A percentile compares a stretch with the other conserved stretches of the same genome.
These are phyloP conservation scores for Macaranga tanarius DNA, from an alignment of 441 rosid species.

Conservation along the genomic window DNA sequence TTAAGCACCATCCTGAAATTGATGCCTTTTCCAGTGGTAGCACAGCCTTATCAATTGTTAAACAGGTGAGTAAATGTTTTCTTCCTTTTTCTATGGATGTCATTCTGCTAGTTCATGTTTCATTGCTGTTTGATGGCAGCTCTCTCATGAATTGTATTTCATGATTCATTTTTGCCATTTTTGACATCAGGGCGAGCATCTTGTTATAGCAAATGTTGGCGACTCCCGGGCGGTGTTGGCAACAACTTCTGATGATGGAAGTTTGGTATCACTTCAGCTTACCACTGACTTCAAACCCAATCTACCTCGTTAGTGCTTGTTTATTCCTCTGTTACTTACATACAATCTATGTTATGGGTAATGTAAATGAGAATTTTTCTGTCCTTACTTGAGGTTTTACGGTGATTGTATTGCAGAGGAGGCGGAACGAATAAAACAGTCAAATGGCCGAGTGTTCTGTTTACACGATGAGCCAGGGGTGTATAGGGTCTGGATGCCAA, in stretches of 20 bases:
- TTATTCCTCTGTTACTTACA: not conserved
- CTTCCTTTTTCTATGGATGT: not conserved
- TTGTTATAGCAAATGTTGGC: slow-evolving; percentile 74
- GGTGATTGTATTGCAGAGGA: slow-evolving; percentile 52
- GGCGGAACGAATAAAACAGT: slow-evolving; percentile 68
- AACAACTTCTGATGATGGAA: slow-evolving; percentile 53
- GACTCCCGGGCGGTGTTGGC: slow-evolving; percentile 90
- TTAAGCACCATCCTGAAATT: slow-evolving; percentile 53
- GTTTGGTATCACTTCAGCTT: slow-evolving; percentile 68
- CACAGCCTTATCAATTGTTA: slow-evolving; percentile 68
- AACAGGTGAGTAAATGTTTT: slow-evolving; percentile 46
- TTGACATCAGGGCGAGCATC: slow-evolving; percentile 48
- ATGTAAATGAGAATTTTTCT: not conserved
- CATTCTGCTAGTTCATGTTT: not conserved
- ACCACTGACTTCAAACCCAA: slow-evolving; percentile 81
- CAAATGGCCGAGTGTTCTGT: slow-evolving; percentile 64
- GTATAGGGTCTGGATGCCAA: slow-evolving; percentile 75
- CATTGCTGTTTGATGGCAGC: no score
- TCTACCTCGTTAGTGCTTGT: slow-evolving; percentile 52
- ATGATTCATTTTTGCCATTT: not conserved
- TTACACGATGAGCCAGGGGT: slow-evolving; percentile 82
- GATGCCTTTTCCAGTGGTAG: slow-evolving; percentile 74
- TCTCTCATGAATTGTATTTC: no score
- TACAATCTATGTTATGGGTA: not conserved
- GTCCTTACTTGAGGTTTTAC: not conserved